Base-by-base conservation (phyloP, 306 rosid genomes). In the Calophaca sinica region DNA sequence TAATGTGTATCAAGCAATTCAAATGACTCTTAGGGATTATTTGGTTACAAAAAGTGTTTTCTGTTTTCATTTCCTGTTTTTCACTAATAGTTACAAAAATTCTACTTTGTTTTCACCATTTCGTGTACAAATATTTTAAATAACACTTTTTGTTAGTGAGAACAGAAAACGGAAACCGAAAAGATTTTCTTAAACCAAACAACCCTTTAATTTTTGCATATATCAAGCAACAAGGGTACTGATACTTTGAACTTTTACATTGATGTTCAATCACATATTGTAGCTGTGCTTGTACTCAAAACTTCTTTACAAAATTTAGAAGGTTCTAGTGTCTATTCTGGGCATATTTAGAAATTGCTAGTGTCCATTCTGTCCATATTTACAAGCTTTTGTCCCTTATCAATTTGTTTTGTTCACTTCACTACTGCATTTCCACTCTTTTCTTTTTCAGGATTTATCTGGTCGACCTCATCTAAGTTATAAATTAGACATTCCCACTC, bases 381-480 rank as follows among this genome's bases (percentile, higher is more conserved):
- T n/a, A n/a, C n/a, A n/a, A n/a, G n/a, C n/a, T n/a, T n/a, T n/a
- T n/a, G n/a, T n/a, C n/a, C n/a, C n/a, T n/a, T n/a, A n/a, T n/a
- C n/a, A n/a, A n/a, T n/a, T n/a, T n/a, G n/a, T 58, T 39, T 60
- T 73, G 41, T 44, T 41, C 41, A 15, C 55, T 32, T 73, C 3
- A 35, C 26, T 51, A 1, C 26, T 20, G 26, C 26, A 20, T 2
- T n/a, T 29, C 6, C 4, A 32, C 38, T 41, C 29, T 12, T 73
- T 55, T 12, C 55, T 70, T 64, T 29, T 88, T 68, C 81, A 92
- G 97, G 97, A 92, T 86, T 84, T 92, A 79, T 92, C 97, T 46
- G 97, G 97, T 13, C 88, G 96, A 29, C 98, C 98, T 7, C 81
- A 89, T 89, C 75, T 93, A 70, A 69, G 90, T 77, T 93, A 80